phyloP scores from a whole-genome alignment of 2,329 filamentous ascomycete species.

The Colletotrichum camelliae region DNA sequence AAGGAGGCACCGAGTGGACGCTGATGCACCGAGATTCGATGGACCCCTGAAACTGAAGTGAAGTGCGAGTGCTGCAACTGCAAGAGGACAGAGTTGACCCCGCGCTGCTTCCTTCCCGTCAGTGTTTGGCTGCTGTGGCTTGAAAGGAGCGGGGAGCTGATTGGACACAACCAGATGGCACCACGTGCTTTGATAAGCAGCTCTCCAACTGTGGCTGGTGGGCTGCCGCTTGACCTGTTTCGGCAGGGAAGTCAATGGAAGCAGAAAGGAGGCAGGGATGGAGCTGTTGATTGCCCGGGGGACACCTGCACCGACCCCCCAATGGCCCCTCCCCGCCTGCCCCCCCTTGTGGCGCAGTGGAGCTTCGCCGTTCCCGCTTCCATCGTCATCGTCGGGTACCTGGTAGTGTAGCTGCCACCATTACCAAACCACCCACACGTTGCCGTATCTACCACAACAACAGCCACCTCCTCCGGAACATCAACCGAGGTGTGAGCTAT shows the following conservation, averaged over 20 bases:
- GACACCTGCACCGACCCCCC: background rate
- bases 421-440: background rate
- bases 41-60: conserved; percentile 14
- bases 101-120: background rate
- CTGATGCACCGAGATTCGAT: background rate
- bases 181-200: background rate
- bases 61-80: background rate
- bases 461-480: background rate
- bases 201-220: background rate
- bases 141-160: background rate
- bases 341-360: conserved; percentile 17
- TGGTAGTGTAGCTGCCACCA: background rate
- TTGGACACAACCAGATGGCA: background rate
- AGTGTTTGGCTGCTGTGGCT: background rate
- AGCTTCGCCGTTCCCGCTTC: conserved; percentile 14
- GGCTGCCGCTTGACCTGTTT: background rate
- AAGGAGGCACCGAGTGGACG: background rate
- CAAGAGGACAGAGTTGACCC: conserved; percentile 5
- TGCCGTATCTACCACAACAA: background rate
- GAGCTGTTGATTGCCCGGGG: conserved; percentile 13
- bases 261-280: conserved; percentile 10
- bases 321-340: background rate
- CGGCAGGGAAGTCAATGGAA: conserved; percentile 10
- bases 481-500: conserved; percentile 1
- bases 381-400: conserved; percentile 10